These are phyloP conservation scores for Fusarium duplospermum DNA, from an alignment of 2,329 filamentous ascomycete species.

Conservation along the genomic window DNA sequence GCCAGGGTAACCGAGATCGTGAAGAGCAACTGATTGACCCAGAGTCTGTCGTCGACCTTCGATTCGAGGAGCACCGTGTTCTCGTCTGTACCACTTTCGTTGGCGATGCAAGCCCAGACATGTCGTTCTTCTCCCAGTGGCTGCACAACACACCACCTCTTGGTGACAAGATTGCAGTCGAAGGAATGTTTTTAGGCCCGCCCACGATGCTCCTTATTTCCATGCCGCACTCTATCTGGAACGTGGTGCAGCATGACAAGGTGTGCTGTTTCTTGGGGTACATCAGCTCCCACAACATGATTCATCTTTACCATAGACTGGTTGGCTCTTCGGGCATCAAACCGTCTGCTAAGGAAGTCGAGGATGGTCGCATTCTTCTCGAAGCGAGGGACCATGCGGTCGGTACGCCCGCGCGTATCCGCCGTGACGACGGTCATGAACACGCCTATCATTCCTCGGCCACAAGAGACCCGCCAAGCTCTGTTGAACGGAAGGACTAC, in stretches of 20 bases:
- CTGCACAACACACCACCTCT: conserved; percentile 68
- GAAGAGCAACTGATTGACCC: conserved; percentile 59
- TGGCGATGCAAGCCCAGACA: conserved; percentile 72
- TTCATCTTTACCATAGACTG: conserved; percentile 70
- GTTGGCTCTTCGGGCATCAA: conserved; percentile 59
- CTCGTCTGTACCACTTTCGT: conserved; percentile 75
- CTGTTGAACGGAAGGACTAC: conserved; percentile 41
- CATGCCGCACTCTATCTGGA: conserved; percentile 73
- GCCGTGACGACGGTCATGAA: conserved; percentile 47
- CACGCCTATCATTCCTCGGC: conserved; percentile 39
- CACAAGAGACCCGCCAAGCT: conserved; percentile 38
- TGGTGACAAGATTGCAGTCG: conserved; percentile 69
- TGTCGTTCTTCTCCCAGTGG: conserved; percentile 75
- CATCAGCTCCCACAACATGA: conserved; percentile 75
- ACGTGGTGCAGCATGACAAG: conserved; percentile 73
- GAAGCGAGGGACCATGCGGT: conserved; percentile 63
- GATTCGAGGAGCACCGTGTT: conserved; percentile 72
- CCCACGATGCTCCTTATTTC: conserved; percentile 75
- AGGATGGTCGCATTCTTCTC: conserved; percentile 68
- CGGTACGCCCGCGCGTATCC: conserved; percentile 46
- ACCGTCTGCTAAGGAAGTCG: conserved; percentile 63
- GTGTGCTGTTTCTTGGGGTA: conserved; percentile 74
- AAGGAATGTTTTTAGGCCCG: conserved; percentile 75
- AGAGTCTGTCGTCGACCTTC: conserved; percentile 63
- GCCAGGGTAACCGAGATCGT: conserved; percentile 34